phyloP scores from a whole-genome alignment of 306 rosid genomes.

The Acacia acuminata region DNA sequence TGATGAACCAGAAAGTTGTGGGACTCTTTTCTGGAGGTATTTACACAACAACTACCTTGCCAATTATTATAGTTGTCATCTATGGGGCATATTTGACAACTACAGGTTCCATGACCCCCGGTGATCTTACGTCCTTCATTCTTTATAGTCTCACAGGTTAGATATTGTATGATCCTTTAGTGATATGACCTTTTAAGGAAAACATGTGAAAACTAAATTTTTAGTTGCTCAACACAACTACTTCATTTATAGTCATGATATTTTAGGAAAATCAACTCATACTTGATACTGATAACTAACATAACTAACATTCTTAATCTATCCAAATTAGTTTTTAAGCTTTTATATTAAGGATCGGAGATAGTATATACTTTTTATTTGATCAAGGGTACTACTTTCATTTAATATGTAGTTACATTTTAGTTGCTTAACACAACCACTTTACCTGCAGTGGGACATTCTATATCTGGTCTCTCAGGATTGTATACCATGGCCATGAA shows the following conservation, averaged over 20 bases:
- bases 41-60: slow-evolving; percentile 62
- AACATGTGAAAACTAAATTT: background rate
- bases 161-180: slow-evolving; percentile 14
- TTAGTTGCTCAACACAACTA: slow-evolving; percentile 2
- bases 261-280: background rate
- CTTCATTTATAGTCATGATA: slow-evolving; percentile 38
- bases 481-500: slow-evolving; percentile 71
- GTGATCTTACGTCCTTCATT: slow-evolving; percentile 80
- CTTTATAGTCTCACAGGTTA: slow-evolving; percentile 86
- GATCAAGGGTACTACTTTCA: too few species aligned
- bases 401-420: background rate
- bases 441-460: slow-evolving; percentile 60
- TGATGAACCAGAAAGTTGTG: slow-evolving; percentile 59
- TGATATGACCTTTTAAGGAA: background rate
- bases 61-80: slow-evolving; percentile 68
- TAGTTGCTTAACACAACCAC: slow-evolving; percentile 2
- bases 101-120: slow-evolving; percentile 64
- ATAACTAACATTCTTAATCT: too few species aligned
- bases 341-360: too few species aligned
- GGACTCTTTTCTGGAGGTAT: slow-evolving; percentile 82
- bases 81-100: slow-evolving; percentile 84
- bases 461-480: slow-evolving; percentile 77
- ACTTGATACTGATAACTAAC: too few species aligned
- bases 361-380: too few species aligned
- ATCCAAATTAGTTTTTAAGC: too few species aligned